Percentiles rank a stretch among this genome's conserved stretches.
Conservation (phyloP, 768 basidiomycete species). For the Phylloporus rhodoxanthus region DNA sequence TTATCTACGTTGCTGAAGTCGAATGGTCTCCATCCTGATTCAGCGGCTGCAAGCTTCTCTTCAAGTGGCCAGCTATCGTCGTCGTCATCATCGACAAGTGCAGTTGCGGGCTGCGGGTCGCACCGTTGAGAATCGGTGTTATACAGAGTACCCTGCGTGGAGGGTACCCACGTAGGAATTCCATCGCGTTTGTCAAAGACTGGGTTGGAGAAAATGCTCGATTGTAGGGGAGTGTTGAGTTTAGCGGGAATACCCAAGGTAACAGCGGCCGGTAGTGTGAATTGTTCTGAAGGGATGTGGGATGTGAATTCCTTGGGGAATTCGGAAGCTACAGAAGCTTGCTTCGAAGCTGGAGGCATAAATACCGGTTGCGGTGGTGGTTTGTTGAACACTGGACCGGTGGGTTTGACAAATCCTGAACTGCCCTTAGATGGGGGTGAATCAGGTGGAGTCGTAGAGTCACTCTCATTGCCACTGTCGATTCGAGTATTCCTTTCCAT, state of each 20-base stretch:
- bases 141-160: slow-evolving; percentile 56
- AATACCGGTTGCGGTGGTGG: slow-evolving; percentile 30
- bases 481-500: slow-evolving; percentile 4
- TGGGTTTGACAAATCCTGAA: slow-evolving; percentile 29
- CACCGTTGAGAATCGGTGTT: slow-evolving; percentile 37
- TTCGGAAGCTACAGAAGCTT: slow-evolving; percentile 3
- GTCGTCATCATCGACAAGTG: slow-evolving; percentile 37
- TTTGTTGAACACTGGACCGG: slow-evolving; percentile 57
- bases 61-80: slow-evolving; percentile 74
- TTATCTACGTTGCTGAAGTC: slow-evolving; percentile 51
- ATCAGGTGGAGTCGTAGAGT: slow-evolving; percentile 52
- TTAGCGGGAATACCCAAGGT: slow-evolving; percentile 40
- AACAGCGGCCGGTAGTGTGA: slow-evolving; percentile 42
- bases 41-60: slow-evolving; percentile 50
- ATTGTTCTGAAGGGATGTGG: slow-evolving; percentile 34
- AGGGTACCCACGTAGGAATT: slow-evolving; percentile 49
- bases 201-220: slow-evolving; percentile 45
- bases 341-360: slow-evolving; percentile 21
- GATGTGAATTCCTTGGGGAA: slow-evolving; percentile 29
- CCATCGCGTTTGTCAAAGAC: slow-evolving; percentile 46
- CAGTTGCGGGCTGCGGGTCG: not conserved
- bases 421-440: slow-evolving; percentile 41
- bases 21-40: slow-evolving; percentile 57
- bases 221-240: slow-evolving; percentile 36
- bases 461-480: slow-evolving; percentile 30